phyloP scores from a whole-genome alignment of 345 rosid genomes.

The Eucalyptus regnans region DNA sequence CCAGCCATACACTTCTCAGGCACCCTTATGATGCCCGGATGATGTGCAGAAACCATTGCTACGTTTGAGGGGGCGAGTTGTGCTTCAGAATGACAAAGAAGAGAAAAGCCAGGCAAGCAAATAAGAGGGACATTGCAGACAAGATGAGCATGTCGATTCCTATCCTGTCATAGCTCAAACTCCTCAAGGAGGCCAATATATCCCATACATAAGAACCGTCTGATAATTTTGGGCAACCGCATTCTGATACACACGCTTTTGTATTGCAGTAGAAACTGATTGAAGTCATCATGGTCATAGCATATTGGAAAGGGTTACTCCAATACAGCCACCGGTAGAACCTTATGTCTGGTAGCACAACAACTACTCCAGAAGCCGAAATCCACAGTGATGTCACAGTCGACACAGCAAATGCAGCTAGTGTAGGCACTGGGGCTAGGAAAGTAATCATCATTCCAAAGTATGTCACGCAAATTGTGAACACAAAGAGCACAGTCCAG shows the following conservation, averaged over 20 bases:
- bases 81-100: conserved; percentile 17
- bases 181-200: conserved; percentile 7
- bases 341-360: conserved; percentile 10
- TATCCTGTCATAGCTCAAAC: conserved; percentile 4
- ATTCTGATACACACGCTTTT: background rate
- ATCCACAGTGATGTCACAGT: conserved; percentile 14
- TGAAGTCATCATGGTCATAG: background rate
- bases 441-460: conserved; percentile 27
- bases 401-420: conserved; percentile 23
- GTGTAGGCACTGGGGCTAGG: conserved; percentile 20
- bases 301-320: conserved; percentile 17
- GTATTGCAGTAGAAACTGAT: conserved; percentile 7
- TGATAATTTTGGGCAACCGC: conserved; percentile 11
- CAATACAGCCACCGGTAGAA: conserved; percentile 19
- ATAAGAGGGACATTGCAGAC: conserved; percentile 9
- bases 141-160: conserved; percentile 2
- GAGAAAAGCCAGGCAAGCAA: conserved; percentile 11
- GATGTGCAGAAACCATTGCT: background rate
- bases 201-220: conserved; percentile 18
- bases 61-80: conserved; percentile 2
- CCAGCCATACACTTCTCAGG: background rate
- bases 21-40: background rate
- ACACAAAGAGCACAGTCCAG: conserved; percentile 13
- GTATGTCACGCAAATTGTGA: conserved; percentile 11
- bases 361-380: conserved; percentile 15